Conservation (phyloP, 73 alveolate species). For the Symbiodinium pilosum region DNA sequence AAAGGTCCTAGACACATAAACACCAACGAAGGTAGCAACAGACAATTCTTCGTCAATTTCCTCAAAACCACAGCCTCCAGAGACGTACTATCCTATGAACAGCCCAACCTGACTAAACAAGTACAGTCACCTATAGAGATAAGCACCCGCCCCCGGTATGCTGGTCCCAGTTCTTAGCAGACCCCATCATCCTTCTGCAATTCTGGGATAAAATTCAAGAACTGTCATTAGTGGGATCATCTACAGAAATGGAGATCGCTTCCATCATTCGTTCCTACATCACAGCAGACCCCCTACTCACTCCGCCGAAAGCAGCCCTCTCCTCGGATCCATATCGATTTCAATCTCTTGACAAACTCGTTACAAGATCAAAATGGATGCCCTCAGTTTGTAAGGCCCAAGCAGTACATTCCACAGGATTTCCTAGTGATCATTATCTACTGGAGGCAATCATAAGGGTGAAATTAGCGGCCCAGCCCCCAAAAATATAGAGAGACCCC, state of each 20-base stretch:
- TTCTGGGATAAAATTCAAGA: not conserved
- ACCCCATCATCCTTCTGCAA: not conserved
- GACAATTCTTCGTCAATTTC: not conserved
- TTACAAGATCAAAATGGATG: not conserved
- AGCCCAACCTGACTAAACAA: not conserved
- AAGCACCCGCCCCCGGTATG: not conserved
- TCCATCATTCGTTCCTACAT: not conserved
- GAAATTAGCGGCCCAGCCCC: not conserved
- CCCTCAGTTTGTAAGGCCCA: not conserved
- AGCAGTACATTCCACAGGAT: not conserved
- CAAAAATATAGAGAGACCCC: not conserved
- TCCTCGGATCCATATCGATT: not conserved
- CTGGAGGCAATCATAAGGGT: not conserved
- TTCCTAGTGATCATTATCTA: constrained; percentile 35
- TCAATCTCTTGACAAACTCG: not conserved
- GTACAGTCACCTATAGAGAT: not conserved
- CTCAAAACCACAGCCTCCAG: not conserved
- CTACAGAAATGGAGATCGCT: not conserved
- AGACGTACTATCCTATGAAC: not conserved
- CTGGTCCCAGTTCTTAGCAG: constrained; percentile 1
- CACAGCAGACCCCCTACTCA: not conserved
- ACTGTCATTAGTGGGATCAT: not conserved
- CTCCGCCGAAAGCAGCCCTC: not conserved
- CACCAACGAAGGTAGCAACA: not conserved
- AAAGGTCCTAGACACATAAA: not conserved